Evolutionary conservation across 805 yeast genomes (phyloP), one percentile per base, ranked within the genome.

Genomic region (Saturnispora quitensis): DNA sequence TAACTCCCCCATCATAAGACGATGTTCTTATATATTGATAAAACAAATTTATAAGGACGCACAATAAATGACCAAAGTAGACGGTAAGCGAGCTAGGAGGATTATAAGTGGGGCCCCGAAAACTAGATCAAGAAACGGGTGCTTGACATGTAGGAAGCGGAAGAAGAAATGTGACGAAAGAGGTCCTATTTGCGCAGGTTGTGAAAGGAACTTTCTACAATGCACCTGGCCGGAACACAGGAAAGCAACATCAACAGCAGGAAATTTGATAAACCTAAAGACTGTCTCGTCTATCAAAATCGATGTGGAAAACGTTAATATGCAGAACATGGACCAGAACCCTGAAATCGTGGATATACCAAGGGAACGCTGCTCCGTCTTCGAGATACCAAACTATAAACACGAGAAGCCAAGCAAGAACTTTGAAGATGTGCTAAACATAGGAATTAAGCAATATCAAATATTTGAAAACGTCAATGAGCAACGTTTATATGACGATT

Each of bases 291-390:
- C 22, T 4, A 8, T 17, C 13, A 43, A 57, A 6, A 53, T 53
- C 7, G 43, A 59, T 27, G 18, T 28, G 36, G 31, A 36, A 31
- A 17, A 28, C 13, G 25, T 13, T 22, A 40, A 24, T 40, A 18
- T 7, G n/a, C 25, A 46, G 18, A 43, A 47, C 17, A 18, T 15
- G n/a, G 49, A 38, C 8, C 18, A 43, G 15, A 22, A 13, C 8
- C 82, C 82, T 22, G 86, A 77, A 63, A 82, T 82, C 45, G 82
- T 66, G 52, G 43, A 55, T 40, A 56, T 66, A 13, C 69, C 69
- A 6, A 42, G 55, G 2, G 55, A 55, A 7, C 53, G 64, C 56
- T 65, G 68, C 48, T 59, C 63, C 2, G 60, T 62, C 13, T 58
- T 65, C 15, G 60, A 58, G 38, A n/a, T 66, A 25, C 48, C 53